phyloP scores from a whole-genome alignment of 75 land plant genomes.

The Selaginella moellendorffii region DNA sequence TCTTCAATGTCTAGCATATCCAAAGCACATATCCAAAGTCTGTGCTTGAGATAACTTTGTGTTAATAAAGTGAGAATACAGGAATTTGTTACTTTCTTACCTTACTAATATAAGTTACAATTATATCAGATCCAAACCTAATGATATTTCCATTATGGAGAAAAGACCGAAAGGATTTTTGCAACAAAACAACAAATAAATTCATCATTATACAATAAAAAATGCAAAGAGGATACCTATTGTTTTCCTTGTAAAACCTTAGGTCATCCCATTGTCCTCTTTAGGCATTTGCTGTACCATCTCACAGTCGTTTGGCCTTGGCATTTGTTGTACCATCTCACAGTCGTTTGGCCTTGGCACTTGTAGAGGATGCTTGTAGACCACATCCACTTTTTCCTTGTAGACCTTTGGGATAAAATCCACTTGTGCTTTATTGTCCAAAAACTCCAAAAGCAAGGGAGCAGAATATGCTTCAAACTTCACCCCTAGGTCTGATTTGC shows the following conservation, averaged over 20 bases:
- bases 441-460: not conserved
- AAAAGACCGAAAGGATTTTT: not conserved
- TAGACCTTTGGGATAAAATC: not conserved
- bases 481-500: not conserved
- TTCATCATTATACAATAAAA: no score
- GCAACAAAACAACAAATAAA: no score
- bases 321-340: no score
- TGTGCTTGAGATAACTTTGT: not conserved
- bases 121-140: not conserved
- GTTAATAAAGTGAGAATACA: not conserved
- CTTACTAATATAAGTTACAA: not conserved
- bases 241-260: no score
- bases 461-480: not conserved
- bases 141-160: not conserved
- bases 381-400: not conserved
- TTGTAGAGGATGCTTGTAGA: not conserved
- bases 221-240: no score
- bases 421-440: not conserved
- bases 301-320: no score
- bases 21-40: not conserved
- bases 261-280: no score
- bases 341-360: not conserved
- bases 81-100: not conserved
- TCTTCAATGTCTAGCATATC: not conserved
- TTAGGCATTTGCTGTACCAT: no score